phyloP scores from a whole-genome alignment of 371 early-diverging fungal genomes.

The Dichotomocladium elegans region DNA sequence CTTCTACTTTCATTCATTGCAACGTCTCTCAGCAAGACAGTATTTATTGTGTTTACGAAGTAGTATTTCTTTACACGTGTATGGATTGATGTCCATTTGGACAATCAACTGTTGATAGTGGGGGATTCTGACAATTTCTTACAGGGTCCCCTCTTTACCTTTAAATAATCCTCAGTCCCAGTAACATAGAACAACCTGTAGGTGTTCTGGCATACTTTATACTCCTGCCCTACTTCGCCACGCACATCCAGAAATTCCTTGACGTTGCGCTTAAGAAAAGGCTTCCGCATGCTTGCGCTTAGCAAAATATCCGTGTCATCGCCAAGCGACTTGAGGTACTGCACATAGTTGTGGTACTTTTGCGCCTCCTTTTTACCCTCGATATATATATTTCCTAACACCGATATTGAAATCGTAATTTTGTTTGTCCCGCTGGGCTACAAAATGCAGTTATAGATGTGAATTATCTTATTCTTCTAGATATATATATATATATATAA shows the following conservation, averaged over 20 bases:
- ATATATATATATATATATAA: not conserved
- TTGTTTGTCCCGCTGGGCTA: not conserved
- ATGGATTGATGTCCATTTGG: no score
- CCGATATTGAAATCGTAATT: not conserved
- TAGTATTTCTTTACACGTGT: no score
- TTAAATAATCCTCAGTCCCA: slow-evolving; percentile 40
- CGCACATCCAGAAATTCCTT: not conserved
- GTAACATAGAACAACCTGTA: slow-evolving; percentile 43
- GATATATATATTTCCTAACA: not conserved
- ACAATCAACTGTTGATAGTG: no score
- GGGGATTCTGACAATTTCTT: no score
- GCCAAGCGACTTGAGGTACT: not conserved
- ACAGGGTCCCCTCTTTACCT: no score
- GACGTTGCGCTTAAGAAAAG: not conserved
- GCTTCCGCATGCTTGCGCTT: not conserved
- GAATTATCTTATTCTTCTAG: not conserved
- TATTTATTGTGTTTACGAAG: no score
- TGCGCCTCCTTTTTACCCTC: not conserved
- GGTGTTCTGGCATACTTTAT: slow-evolving; percentile 41
- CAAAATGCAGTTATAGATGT: not conserved
- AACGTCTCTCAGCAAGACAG: no score
- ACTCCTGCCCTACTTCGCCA: slow-evolving; percentile 22
- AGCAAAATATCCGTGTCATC: not conserved
- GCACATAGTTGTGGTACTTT: not conserved
- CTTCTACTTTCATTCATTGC: no score